Conservation (phyloP, 1,284 basidiomycete genomes). For the Leccinum solheimii region DNA sequence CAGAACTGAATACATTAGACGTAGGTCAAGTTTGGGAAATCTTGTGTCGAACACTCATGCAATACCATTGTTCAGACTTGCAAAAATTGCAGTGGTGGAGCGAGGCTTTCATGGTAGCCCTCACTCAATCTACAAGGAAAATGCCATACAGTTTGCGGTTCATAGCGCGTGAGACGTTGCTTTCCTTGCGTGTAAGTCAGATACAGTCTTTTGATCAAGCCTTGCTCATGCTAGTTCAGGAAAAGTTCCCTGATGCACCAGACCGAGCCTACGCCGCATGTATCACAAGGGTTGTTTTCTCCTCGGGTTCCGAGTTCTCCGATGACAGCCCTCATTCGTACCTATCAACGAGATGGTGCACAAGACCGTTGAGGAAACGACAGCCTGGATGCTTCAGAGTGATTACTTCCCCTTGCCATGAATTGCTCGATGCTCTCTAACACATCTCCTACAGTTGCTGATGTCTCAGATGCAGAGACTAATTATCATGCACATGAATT, state of each 20-base stretch:
- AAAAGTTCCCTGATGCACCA: conserved; percentile 71
- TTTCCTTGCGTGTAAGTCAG: conserved; percentile 64
- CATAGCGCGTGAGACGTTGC: conserved; percentile 84
- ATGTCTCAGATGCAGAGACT: conserved; percentile 87
- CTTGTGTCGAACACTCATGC: conserved; percentile 3
- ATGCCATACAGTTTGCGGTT: conserved; percentile 94
- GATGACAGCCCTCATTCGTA: conserved; percentile 80
- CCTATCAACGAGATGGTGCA: conserved; percentile 90
- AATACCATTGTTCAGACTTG: conserved; percentile 58
- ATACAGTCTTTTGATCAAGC: background rate
- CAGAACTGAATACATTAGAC: conserved; percentile 84
- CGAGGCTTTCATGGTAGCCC: conserved; percentile 72
- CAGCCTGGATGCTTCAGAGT: conserved; percentile 84
- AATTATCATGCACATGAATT: conserved; percentile 96
- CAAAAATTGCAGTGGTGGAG: conserved; percentile 87
- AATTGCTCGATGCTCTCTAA: conserved; percentile 7
- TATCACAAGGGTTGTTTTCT: conserved; percentile 85
- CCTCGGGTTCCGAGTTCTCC: conserved; percentile 76
- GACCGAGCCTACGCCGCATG: conserved; percentile 77
- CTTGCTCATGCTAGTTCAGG: conserved; percentile 40
- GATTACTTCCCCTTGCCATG: conserved; percentile 13
- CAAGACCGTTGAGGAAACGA: conserved; percentile 66
- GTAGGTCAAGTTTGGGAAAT: conserved; percentile 49
- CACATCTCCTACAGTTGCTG: conserved; percentile 62
- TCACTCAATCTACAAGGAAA: conserved; percentile 59